Evolutionary conservation across 2,329 filamentous ascomycete species (phyloP), one percentile per base, ranked within the genome.

Genomic region (Zymoseptoria tritici): DNA sequence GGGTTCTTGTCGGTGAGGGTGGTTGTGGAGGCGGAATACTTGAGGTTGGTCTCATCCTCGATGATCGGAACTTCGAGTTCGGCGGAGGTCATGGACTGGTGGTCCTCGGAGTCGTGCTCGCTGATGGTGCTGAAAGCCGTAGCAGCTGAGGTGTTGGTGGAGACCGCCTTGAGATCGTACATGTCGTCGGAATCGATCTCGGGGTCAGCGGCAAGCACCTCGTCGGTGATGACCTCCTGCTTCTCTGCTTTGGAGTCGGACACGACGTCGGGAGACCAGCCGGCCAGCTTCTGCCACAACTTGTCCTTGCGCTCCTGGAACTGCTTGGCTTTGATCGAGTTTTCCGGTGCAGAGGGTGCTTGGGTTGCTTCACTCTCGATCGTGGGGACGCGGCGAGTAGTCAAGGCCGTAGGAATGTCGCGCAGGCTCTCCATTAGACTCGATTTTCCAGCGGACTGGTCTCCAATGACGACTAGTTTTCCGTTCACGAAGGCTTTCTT

Each of bases 1-100:
- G 36, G 36, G 36, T 46, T 46, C 13, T 46, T 46, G 36, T 46
- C 36, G 36, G 36, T 46, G 13, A 46, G 36, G 36, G 36, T 46
- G 36, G 36, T 46, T 88, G 78, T 21, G 78, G 77, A 46, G 84
- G 84, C 29, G 85, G 86, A 60, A 85, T 86, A 66, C 80, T 62
- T 24, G 1, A 36, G 13, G 8, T 20, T 13, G 24, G 26, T 29
- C 26, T 29, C 26, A 2, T 60, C 21, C 62, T 58, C 55, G 5
- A 49, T 24, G 36, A 9, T 29, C 2, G 26, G 26, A 9, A 7
- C 11, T 11, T 42, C 36, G 16, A 46, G 36, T 7, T 46, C 36
- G 11, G 11, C 16, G 13, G 36, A 46, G 36, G 36, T 42, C 36
- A n/a, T 46, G 36, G 13, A 46, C 36, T 16, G 36, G 13, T 46